Base-by-base conservation (phyloP, 305 asterid genomes). In the Fraxinus albicans region DNA sequence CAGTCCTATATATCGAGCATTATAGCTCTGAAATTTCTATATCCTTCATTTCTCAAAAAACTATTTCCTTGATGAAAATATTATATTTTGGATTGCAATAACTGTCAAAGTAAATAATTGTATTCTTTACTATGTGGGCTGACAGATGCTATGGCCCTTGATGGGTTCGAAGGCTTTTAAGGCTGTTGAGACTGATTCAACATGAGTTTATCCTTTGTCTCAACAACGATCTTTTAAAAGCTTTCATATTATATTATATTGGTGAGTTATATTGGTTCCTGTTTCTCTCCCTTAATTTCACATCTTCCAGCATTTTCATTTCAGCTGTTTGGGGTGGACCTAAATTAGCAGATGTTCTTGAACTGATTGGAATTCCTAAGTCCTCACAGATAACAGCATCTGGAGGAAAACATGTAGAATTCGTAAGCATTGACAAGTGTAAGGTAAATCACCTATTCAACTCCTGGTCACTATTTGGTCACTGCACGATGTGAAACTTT, bases 241-340 rank as follows among this genome's bases (percentile, higher is more conserved):
- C 23, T 31, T 70, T 70, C 75, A 29, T 67, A 27, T 15, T 31
- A 2, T 70, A 29, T 70, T 29, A 2, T 29, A 9, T 31, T 8
- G n/a, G n/a, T 29, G 19, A 25, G 74, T 67, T 77, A 40, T 23
- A 9, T 40, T 10, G 23, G 40, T 67, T 63, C 15, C 40, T 31
- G 77, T 19, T 79, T 83, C 21, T 73, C 73, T 80, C 67, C 55
- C 47, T 55, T 79, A 4, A 58, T 44, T 42, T 84, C 60, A 9
- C 50, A 27, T 83, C 79, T 79, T 83, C 36, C n/a, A 84, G 82
- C 70, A 31, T 86, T 84, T 70, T 76, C 65, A 74, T 81, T 88
- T 83, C 96, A 96, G 99, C 98, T 88, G 90, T 91, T 73, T 96
- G 99, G 98, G 88, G 90, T 87, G 98, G 99, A 58, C 98, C 98